Base-by-base conservation (phyloP, 2,329 filamentous ascomycete genomes). In the Pezicula carpinea region DNA sequence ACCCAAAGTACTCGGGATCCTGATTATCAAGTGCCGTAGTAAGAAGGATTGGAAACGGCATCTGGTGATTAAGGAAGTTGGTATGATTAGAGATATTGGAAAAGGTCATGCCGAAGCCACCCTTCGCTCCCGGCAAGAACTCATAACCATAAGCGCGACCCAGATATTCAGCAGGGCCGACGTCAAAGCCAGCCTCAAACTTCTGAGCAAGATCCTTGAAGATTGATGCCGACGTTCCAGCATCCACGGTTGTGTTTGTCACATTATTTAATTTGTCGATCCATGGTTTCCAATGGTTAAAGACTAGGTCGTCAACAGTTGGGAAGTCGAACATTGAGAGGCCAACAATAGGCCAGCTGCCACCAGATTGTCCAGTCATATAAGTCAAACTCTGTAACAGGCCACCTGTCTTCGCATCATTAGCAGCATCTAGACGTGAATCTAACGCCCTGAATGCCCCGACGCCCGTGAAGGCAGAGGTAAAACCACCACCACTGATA, bases 401-500 rank as follows among this genome's bases (percentile, higher is more conserved):
- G 19, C 51, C 51, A 14, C 51, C 49, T 15, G 44, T 49, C 22
- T 38, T 31, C 23, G 49, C 34, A 40, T 49, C 26, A 22, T 26
- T 29, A 17, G 49, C 46, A 19, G 51, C 44, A n/a, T 41, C 34
- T 6, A 49, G 32, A 7, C 49, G 43, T n/a, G 43, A 39, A 39
- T 53, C 51, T 2, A 49, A 22, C 18, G 51, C 49, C 32, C 49
- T 26, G 22, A 53, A 41, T 8, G 23, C 43, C 23, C 34, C 49
- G 21, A 46, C 44, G 13, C 51, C 51, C 19, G 49, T 51, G 18
- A 40, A 45, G 6, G 40, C 39, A 11, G 51, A 51, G 6, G 29
- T 21, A n/a, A 34, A 53, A 26, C 51, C 51, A 29, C 51, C 51
- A 22, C 51, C 51, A 23, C 46, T 49, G 11, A 53, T 53, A 13